Conservation (phyloP, 495 filamentous ascomycete species). For the Talaromyces trachyspermus region DNA sequence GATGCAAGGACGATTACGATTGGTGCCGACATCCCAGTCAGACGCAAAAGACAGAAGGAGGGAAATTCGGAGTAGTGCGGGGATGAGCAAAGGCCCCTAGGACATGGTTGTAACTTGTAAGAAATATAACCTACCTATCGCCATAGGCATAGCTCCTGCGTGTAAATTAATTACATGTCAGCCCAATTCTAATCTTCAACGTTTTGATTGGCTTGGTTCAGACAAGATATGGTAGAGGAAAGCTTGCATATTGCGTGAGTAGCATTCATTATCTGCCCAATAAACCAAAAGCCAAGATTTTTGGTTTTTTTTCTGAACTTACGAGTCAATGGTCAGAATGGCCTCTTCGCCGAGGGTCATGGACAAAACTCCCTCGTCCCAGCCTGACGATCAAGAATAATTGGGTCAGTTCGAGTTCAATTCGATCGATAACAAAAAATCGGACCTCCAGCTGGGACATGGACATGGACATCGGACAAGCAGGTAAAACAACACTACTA, state of each 20-base stretch:
- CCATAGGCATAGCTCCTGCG: slow-evolving; percentile 77
- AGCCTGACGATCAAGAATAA: slow-evolving; percentile 54
- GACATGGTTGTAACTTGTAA: not conserved
- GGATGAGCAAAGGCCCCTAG: not conserved
- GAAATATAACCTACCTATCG: slow-evolving; percentile 55
- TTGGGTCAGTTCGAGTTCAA: too few species aligned
- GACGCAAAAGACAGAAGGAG: too few species aligned
- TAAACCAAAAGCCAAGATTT: slow-evolving; percentile 10
- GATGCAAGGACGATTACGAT: too few species aligned
- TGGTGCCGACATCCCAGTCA: too few species aligned
- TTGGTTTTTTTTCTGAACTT: slow-evolving; percentile 27
- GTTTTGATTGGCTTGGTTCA: too few species aligned
- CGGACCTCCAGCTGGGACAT: too few species aligned
- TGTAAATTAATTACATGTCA: slow-evolving; percentile 20
- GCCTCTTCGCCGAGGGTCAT: slow-evolving; percentile 81
- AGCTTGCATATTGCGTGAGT: too few species aligned
- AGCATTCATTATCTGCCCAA: not conserved
- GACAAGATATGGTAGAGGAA: too few species aligned
- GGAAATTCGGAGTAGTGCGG: not conserved
- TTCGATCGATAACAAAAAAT: too few species aligned
- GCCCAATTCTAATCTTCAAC: too few species aligned
- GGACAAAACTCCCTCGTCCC: slow-evolving; percentile 75
- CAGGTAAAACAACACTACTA: too few species aligned
- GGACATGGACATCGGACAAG: too few species aligned
- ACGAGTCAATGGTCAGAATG: slow-evolving; percentile 70